Percentiles rank a stretch among this genome's conserved stretches.
These are phyloP conservation scores for Botrytis porri DNA, from an alignment of 2,329 filamentous ascomycete species.

Conservation along the genomic window DNA sequence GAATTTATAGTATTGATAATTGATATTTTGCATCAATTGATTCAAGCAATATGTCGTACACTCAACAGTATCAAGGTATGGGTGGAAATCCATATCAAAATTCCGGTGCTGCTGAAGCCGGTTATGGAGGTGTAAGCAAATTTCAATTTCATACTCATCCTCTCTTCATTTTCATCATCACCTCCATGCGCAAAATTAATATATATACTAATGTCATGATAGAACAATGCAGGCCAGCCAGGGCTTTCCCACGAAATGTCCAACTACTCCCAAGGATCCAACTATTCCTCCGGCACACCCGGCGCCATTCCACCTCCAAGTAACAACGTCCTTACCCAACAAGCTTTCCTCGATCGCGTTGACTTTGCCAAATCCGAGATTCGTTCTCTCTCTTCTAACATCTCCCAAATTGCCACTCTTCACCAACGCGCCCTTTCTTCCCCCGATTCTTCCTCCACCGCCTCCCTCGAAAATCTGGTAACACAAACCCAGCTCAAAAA, in stretches of 20 bases:
- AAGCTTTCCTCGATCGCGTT: constrained; percentile 67
- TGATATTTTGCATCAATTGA: constrained; percentile 29
- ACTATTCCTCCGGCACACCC: constrained; percentile 29
- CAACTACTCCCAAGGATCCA: constrained; percentile 12
- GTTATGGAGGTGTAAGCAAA: constrained; percentile 30
- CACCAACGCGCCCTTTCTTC: constrained; percentile 71
- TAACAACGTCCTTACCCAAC: constrained; percentile 52
- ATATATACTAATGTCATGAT: background rate
- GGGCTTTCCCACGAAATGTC: constrained; percentile 23
- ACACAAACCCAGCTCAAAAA: constrained; percentile 70
- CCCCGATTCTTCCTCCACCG: constrained; percentile 53
- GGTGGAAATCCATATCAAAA: constrained; percentile 58
- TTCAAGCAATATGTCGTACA: constrained; percentile 52
- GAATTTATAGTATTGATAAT: background rate
- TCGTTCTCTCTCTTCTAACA: constrained; percentile 60
- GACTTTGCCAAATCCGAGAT: constrained; percentile 66
- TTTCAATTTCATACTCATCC: background rate
- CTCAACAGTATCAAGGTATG: constrained; percentile 52
- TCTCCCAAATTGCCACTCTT: constrained; percentile 64
- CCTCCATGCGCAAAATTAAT: background rate
- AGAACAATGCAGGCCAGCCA: constrained; percentile 27
- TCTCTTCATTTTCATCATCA: background rate
- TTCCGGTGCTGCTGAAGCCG: constrained; percentile 24
- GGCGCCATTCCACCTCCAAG: constrained; percentile 26
- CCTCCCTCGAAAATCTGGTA: constrained; percentile 60